Evolutionary conservation across 2,329 filamentous ascomycete genomes (phyloP).

Genomic region (Aspergillus quadricinctus): DNA sequence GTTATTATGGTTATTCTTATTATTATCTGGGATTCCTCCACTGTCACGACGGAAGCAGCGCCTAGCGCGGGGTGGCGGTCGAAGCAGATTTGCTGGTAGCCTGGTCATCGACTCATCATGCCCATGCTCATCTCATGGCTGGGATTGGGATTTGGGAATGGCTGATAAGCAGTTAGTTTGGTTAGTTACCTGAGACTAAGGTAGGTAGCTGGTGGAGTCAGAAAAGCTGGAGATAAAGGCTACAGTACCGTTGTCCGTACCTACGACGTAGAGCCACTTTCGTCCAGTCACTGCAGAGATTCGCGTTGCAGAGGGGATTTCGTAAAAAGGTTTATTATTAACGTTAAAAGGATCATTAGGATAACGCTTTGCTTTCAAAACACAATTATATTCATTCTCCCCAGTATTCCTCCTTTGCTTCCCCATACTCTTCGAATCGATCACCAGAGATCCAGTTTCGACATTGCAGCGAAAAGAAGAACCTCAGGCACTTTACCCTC

Average conservation of each 20-base stretch:
- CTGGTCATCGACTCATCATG: constrained; percentile 1
- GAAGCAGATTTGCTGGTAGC: constrained; percentile 7
- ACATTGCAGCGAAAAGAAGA: neutral
- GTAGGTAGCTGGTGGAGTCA: constrained; percentile 21
- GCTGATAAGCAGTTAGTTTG: constrained; percentile 32
- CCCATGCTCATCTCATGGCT: neutral
- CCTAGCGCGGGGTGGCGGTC: constrained; percentile 25
- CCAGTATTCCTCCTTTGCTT: neutral
- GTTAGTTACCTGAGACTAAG: too few relatives aligned
- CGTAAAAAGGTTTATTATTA: constrained; percentile 10
- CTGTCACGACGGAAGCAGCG: constrained; percentile 14
- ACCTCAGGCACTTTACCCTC: neutral
- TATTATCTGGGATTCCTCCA: neutral
- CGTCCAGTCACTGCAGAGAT: neutral
- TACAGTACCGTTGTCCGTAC: too few relatives aligned
- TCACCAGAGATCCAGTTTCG: neutral
- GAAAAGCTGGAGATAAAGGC: constrained; percentile 21
- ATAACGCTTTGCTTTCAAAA: neutral
- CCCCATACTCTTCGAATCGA: neutral
- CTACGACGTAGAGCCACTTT: constrained; percentile 1
- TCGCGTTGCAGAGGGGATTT: constrained; percentile 19
- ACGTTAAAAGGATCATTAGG: neutral
- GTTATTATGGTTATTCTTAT: neutral
- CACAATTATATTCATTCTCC: neutral
- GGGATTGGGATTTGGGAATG: neutral